Conservation (phyloP, 441 rosid species). For the Dalechampia spathulata region DNA sequence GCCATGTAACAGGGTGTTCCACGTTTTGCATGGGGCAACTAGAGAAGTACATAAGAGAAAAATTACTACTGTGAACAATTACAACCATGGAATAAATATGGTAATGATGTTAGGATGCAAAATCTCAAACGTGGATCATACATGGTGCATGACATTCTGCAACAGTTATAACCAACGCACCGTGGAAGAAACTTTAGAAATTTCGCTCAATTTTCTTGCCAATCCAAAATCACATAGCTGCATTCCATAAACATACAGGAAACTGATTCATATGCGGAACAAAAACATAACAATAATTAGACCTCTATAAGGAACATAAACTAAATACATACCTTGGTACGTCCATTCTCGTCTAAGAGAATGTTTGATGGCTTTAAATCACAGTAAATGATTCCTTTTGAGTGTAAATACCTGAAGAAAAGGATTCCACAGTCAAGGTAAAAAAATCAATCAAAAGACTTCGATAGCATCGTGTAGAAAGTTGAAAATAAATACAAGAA, state of each 20-base stretch:
- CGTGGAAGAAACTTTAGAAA: conserved; percentile 58
- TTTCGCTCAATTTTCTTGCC: conserved; percentile 75
- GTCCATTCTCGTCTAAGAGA: conserved; percentile 90
- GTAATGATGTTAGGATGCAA: conserved; percentile 9
- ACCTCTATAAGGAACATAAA: background rate
- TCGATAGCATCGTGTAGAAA: conserved; percentile 6
- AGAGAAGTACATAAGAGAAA: conserved; percentile 17
- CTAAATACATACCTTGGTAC: conserved; percentile 48
- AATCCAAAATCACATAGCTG: conserved; percentile 98
- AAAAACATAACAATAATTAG: conserved; percentile 9
- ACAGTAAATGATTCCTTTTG: conserved; percentile 85
- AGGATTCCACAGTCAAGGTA: conserved; percentile 10
- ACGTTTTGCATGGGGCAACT: conserved; percentile 86
- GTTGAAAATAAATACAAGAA: too few species aligned
- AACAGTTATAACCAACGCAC: conserved; percentile 30
- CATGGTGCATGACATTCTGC: too few species aligned
- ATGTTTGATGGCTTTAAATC: conserved; percentile 96
- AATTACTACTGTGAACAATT: conserved; percentile 5
- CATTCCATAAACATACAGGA: conserved; percentile 20
- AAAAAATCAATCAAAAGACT: conserved; percentile 14
- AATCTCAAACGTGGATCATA: background rate
- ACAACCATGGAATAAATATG: background rate
- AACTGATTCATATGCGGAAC: conserved; percentile 4
- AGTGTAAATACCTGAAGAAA: conserved; percentile 68
- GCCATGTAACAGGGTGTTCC: conserved; percentile 99